These are phyloP conservation scores for Mortierella hygrophila DNA, from an alignment of 192 early-diverging fungal species.

Conservation along the genomic window DNA sequence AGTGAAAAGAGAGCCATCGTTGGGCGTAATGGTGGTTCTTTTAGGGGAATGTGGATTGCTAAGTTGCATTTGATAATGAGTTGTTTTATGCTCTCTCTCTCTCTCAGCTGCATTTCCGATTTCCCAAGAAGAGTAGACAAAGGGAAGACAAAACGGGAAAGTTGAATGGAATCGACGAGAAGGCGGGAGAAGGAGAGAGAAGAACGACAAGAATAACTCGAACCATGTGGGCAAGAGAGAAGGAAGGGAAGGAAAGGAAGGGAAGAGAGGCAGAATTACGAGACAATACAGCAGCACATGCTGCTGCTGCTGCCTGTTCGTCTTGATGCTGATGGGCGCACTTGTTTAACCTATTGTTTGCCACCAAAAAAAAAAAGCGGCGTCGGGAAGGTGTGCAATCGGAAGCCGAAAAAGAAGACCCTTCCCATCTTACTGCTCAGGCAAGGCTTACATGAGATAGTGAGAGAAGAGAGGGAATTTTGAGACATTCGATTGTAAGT, in stretches of 20 bases:
- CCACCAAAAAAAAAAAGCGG: too few relatives aligned
- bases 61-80: background rate
- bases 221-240: background rate
- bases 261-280: too few relatives aligned
- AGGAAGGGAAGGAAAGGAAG: too few relatives aligned
- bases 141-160: background rate
- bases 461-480: too few relatives aligned
- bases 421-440: too few relatives aligned
- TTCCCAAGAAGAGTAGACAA: slow-evolving; percentile 8
- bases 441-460: too few relatives aligned
- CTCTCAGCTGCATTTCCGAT: background rate
- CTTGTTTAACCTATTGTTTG: too few relatives aligned
- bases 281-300: background rate
- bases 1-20: background rate
- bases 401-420: too few relatives aligned
- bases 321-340: too few relatives aligned
- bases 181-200: background rate
- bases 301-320: too few relatives aligned
- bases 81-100: background rate
- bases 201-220: background rate
- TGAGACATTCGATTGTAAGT: too few relatives aligned
- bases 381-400: too few relatives aligned
- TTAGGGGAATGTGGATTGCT: background rate
- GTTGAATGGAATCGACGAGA: background rate
- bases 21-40: background rate